Conservation (phyloP, 495 filamentous ascomycete genomes). For the Polyplosphaeria fusca region DNA sequence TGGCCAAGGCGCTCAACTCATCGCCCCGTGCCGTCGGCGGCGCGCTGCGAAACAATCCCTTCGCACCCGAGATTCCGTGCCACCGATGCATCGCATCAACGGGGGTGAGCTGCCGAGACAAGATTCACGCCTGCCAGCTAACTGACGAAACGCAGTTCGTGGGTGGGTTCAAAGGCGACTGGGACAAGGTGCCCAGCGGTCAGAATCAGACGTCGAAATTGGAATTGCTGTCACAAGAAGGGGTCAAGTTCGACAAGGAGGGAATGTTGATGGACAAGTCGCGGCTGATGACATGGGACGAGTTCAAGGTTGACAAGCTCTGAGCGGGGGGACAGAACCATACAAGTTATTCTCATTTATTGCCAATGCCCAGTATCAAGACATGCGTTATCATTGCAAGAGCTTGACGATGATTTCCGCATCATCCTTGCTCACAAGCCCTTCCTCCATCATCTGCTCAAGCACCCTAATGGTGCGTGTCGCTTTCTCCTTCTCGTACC, state of each 20-base stretch:
- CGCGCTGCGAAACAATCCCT: slow-evolving; percentile 59
- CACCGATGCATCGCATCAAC: slow-evolving; percentile 43
- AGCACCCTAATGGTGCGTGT: slow-evolving; percentile 11
- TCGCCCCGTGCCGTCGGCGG: slow-evolving; percentile 79
- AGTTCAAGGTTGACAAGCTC: slow-evolving; percentile 36
- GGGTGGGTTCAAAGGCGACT: slow-evolving; percentile 50
- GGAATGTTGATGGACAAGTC: slow-evolving; percentile 44
- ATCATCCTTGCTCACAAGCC: slow-evolving; percentile 18
- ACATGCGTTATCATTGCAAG: too few species aligned
- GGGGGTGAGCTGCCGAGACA: slow-evolving; percentile 35
- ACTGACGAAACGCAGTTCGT: slow-evolving; percentile 34
- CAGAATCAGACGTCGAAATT: slow-evolving; percentile 49
- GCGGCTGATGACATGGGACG: slow-evolving; percentile 44
- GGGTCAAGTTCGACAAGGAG: slow-evolving; percentile 48
- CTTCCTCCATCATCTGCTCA: slow-evolving; percentile 31
- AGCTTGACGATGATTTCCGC: not conserved
- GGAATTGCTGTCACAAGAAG: slow-evolving; percentile 47
- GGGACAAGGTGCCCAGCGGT: slow-evolving; percentile 49
- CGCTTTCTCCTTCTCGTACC: slow-evolving; percentile 13
- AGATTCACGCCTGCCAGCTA: not conserved
- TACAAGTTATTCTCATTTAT: too few species aligned
- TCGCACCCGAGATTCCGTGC: slow-evolving; percentile 45
- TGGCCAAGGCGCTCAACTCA: slow-evolving; percentile 62
- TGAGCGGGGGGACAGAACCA: not conserved
- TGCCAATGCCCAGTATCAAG: too few species aligned